Conservation (phyloP, 345 rosid species). For the Euphorbia lathyris region DNA sequence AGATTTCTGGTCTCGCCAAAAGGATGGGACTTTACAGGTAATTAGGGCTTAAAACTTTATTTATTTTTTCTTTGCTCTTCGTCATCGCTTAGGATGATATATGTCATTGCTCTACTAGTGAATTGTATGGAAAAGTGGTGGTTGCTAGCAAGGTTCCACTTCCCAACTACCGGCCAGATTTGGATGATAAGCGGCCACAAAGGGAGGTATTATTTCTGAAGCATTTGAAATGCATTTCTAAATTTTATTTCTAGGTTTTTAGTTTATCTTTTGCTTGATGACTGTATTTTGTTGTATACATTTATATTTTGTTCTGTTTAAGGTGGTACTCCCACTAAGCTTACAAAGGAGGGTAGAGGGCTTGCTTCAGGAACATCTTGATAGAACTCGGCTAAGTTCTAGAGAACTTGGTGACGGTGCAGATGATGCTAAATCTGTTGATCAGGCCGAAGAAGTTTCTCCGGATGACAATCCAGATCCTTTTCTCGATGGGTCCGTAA, state of each 20-base stretch:
- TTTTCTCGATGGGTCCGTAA: slow-evolving; percentile 75
- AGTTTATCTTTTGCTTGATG: not conserved
- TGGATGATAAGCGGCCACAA: slow-evolving; percentile 98
- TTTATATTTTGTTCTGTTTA: slow-evolving; percentile 6
- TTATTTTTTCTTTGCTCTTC: not conserved
- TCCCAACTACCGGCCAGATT: slow-evolving; percentile 93
- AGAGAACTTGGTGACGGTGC: slow-evolving; percentile 37
- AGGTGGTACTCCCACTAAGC: slow-evolving; percentile 87
- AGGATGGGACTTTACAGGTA: slow-evolving; percentile 96
- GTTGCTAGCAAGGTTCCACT: slow-evolving; percentile 97
- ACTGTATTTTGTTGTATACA: not conserved
- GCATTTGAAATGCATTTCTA: slow-evolving; percentile 12
- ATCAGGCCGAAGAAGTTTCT: slow-evolving; percentile 43
- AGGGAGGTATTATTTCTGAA: slow-evolving; percentile 65
- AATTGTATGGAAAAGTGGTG: slow-evolving; percentile 87
- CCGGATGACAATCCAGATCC: slow-evolving; percentile 48
- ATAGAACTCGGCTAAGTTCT: slow-evolving; percentile 57
- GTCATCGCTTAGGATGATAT: not conserved
- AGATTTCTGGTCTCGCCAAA: slow-evolving; percentile 76
- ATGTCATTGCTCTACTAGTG: slow-evolving; percentile 37
- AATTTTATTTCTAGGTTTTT: not conserved
- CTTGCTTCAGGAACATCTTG: slow-evolving; percentile 89
- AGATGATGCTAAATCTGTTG: slow-evolving; percentile 32
- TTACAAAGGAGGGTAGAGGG: slow-evolving; percentile 95
- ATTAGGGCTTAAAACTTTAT: not conserved